A percentile compares a stretch with the other conserved stretches of the same genome.
Conservation (phyloP, 345 rosid species). For the Acer negundo region DNA sequence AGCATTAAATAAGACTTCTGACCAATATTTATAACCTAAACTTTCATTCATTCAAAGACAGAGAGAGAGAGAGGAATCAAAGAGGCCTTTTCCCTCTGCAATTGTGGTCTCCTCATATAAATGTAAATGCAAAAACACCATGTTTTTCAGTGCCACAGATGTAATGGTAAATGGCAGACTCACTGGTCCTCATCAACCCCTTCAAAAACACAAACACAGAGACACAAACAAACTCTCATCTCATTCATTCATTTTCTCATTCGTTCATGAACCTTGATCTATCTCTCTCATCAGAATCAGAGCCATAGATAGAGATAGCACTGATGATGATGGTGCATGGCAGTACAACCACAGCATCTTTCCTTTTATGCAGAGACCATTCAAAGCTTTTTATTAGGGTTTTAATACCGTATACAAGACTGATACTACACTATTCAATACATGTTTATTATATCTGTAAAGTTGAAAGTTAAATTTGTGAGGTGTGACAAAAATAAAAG, state of each 20-base stretch:
- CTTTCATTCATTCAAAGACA: constrained; percentile 13
- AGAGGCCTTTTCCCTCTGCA: constrained; percentile 18
- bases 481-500: too few relatives aligned
- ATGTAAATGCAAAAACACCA: constrained; percentile 39
- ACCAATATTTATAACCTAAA: constrained; percentile 30
- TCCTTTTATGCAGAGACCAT: constrained; percentile 36
- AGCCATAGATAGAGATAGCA: constrained; percentile 6
- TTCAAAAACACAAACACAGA: constrained; percentile 18
- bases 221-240: constrained; percentile 46
- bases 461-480: neutral
- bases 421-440: neutral
- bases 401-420: neutral
- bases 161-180: constrained; percentile 33
- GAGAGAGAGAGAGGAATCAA: constrained; percentile 15
- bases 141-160: constrained; percentile 79
- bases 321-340: constrained; percentile 11
- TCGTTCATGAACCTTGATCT: neutral
- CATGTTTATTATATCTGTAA: too few relatives aligned
- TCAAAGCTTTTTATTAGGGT: constrained; percentile 20
- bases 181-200: constrained; percentile 44
- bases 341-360: constrained; percentile 29
- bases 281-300: constrained; percentile 26
- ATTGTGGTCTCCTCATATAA: constrained; percentile 23
- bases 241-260: constrained; percentile 17
- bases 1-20: constrained; percentile 33